Conservation (phyloP, 2,329 filamentous ascomycete species). For the Scedosporium apiospermum region DNA sequence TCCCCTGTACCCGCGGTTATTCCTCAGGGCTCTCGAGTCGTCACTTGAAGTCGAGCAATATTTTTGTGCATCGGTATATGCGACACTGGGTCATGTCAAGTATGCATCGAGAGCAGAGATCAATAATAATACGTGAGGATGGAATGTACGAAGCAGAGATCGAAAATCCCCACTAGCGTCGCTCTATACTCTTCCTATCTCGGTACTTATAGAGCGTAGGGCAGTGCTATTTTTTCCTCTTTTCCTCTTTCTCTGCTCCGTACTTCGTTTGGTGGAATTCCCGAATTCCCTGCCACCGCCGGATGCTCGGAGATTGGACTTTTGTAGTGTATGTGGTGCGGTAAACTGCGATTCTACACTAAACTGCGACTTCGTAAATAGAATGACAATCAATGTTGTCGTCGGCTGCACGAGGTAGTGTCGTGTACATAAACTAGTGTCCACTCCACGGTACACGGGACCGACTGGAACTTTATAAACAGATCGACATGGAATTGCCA, state of each 20-base stretch:
- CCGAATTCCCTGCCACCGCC: background rate
- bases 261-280: too few species aligned
- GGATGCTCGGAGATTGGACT: background rate
- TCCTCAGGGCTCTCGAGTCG: background rate
- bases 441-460: background rate
- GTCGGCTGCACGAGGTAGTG: background rate
- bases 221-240: background rate
- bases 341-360: too few species aligned
- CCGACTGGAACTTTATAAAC: background rate
- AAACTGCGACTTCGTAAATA: too few species aligned
- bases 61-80: too few species aligned
- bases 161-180: too few species aligned
- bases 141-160: too few species aligned
- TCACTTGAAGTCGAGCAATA: too few species aligned
- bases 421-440: background rate
- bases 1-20: background rate
- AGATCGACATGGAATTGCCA: constrained; percentile 1
- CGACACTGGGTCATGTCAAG: too few species aligned
- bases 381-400: too few species aligned
- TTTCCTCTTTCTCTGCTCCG: background rate
- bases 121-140: too few species aligned
- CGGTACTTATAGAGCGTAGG: background rate
- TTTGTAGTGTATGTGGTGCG: background rate
- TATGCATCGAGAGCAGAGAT: too few species aligned
- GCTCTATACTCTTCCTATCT: background rate